Evolutionary conservation across 352 stramenopile species (phyloP).

Genomic region (Globisporangium solare): DNA sequence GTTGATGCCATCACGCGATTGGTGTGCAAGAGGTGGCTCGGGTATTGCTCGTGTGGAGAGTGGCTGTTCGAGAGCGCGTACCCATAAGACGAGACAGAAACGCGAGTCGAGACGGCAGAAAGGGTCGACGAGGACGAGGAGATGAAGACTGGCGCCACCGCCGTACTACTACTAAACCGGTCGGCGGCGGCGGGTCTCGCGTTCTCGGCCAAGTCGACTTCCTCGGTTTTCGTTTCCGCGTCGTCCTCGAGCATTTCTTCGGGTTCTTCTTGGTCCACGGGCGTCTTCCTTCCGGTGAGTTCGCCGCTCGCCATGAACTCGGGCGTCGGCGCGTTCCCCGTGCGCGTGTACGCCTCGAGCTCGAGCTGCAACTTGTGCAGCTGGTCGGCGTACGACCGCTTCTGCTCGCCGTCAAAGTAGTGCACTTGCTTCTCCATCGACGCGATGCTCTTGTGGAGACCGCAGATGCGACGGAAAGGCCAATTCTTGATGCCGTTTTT

Average conservation of each 20-base stretch:
- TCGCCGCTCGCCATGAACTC: constrained; percentile 21
- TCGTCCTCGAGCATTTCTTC: background rate
- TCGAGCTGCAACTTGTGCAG: constrained; percentile 34
- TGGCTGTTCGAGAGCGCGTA: constrained; percentile 3
- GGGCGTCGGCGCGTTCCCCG: constrained; percentile 30
- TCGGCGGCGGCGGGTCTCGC: background rate
- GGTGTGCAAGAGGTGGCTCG: background rate
- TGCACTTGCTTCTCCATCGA: constrained; percentile 59
- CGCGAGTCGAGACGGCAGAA: constrained; percentile 5
- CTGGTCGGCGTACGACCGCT: constrained; percentile 42
- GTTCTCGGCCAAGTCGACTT: constrained; percentile 1
- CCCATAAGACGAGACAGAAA: constrained; percentile 9
- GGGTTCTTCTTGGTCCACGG: background rate
- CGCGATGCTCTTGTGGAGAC: constrained; percentile 49
- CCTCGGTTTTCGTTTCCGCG: constrained; percentile 8
- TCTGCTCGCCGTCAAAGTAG: constrained; percentile 58
- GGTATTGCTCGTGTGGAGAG: background rate
- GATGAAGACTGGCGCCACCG: background rate
- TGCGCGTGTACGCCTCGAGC: constrained; percentile 40
- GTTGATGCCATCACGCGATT: constrained; percentile 9
- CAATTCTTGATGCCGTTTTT: constrained; percentile 58
- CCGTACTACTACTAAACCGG: background rate
- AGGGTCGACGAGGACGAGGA: constrained; percentile 3
- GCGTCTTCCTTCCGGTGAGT: constrained; percentile 6
- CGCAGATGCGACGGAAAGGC: constrained; percentile 56